Evolutionary conservation across 2,329 filamentous ascomycete genomes (phyloP).

Genomic region (Elsinoe arachidis): DNA sequence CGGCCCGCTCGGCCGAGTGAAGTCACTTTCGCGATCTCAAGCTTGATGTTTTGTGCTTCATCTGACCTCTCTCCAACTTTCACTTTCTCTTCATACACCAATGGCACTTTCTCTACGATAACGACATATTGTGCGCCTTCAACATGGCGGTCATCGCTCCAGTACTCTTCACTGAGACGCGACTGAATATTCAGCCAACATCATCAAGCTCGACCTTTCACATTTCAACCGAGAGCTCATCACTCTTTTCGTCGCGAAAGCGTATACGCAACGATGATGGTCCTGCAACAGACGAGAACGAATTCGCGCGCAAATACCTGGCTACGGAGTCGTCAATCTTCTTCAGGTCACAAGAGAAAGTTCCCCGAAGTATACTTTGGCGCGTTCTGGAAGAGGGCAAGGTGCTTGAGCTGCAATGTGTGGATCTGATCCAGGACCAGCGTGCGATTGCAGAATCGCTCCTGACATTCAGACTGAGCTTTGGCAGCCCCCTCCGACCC

Average conservation of each 20-base stretch:
- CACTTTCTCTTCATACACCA: not conserved
- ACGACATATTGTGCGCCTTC: conserved; percentile 44
- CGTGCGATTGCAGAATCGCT: conserved; percentile 39
- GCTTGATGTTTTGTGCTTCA: not conserved
- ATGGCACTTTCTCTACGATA: not conserved
- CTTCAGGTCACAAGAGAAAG: conserved; percentile 65
- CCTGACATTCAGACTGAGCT: conserved; percentile 68
- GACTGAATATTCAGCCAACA: conserved; percentile 69
- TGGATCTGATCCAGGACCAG: conserved; percentile 64
- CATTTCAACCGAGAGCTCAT: conserved; percentile 44
- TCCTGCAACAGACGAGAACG: conserved; percentile 55
- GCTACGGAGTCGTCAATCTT: conserved; percentile 75
- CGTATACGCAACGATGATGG: conserved; percentile 29
- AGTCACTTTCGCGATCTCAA: not conserved
- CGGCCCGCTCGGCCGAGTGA: not conserved
- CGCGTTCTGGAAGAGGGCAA: conserved; percentile 72
- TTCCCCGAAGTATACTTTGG: conserved; percentile 85
- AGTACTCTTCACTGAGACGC: conserved; percentile 77
- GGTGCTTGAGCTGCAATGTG: conserved; percentile 71
- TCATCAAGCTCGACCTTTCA: conserved; percentile 60
- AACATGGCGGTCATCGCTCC: conserved; percentile 48
- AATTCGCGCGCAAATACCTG: conserved; percentile 63
- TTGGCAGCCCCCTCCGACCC: conserved; percentile 69
- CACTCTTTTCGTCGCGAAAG: conserved; percentile 24
- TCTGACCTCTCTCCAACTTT: not conserved